Evolutionary conservation across 345 rosid species (phyloP), one percentile per base, ranked within the genome.

Genomic region (Gossypium australe): DNA sequence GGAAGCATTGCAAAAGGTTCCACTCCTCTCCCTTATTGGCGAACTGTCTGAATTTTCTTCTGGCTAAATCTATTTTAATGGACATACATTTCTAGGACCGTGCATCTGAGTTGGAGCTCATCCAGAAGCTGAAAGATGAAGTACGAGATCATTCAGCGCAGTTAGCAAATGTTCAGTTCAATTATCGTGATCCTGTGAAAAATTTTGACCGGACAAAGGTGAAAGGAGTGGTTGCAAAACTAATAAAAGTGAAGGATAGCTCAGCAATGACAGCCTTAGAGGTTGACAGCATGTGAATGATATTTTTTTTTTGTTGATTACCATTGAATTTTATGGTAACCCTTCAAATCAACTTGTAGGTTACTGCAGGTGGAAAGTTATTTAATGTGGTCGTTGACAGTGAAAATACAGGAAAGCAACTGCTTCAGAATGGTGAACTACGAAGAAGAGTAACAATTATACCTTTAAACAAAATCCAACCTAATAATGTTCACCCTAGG

Each of bases 171-270:
- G 91, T 90, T 84, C 90, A 95, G 80, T 95, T 95, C 84, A 78
- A 81, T 25, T 95, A 89, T 76, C 84, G 90, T 12, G 99, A 95
- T 85, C 99, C 98, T 56, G 84, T 78, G 60, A 95, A 82, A 78
- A 87, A 90, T 77, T 95, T 95, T 83, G 97, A 95, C 68, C 85
- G 94, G 80, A 88, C 93, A 53, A 93, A 87, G 85, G 99, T 95
- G 81, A 95, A 95, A 83, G 99, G 99, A 45, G 98, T 91, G 77
- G 94, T 95, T 51, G 97, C 99, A 81, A 93, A 86, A 80, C 92
- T 93, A 74, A 85, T 95, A 78, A 85, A 88, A 82, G 98, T 95
- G 70, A 95, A 89, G 80, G 93, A 95, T 80, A 81, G 86, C 78
- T 80, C 88, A 34, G 72, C 99, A 49, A 85, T 91, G 97, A 91